Evolutionary conservation across 78 protist species (phyloP).

Genomic region (Dictyostelium intermedium): DNA sequence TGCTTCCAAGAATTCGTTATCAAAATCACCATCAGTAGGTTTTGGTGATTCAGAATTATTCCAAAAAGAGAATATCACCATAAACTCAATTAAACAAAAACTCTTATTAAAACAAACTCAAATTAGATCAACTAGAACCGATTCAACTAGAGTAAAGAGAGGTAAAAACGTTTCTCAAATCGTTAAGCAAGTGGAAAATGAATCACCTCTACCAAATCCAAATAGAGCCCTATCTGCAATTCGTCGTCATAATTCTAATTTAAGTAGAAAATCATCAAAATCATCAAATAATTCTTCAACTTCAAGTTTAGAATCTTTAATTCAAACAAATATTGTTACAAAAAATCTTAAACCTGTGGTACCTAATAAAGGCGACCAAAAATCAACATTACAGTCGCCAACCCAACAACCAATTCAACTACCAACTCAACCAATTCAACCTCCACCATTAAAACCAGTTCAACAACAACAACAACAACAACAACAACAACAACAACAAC

Average conservation of each 20-base stretch:
- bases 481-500: background rate
- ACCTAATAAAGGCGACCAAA: background rate
- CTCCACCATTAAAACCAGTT: too few species aligned
- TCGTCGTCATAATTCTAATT: background rate
- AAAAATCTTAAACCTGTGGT: background rate
- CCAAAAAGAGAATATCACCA: conserved; percentile 1
- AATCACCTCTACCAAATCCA: background rate
- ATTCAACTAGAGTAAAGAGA: background rate
- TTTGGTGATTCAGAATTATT: background rate
- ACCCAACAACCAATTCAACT: background rate
- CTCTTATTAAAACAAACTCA: background rate
- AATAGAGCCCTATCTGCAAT: background rate
- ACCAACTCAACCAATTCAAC: background rate
- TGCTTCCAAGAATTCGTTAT: background rate
- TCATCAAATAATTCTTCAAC: background rate
- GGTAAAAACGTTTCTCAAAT: conserved; percentile 4
- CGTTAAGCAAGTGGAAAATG: background rate
- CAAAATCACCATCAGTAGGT: background rate
- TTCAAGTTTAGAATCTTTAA: background rate
- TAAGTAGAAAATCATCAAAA: background rate
- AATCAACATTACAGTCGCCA: background rate
- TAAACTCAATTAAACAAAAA: background rate
- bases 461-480: background rate
- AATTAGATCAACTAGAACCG: background rate
- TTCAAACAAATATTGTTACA: background rate